These are phyloP conservation scores for Abelmoschus esculentus DNA, from an alignment of 345 rosid genomes.

Conservation along the genomic window DNA sequence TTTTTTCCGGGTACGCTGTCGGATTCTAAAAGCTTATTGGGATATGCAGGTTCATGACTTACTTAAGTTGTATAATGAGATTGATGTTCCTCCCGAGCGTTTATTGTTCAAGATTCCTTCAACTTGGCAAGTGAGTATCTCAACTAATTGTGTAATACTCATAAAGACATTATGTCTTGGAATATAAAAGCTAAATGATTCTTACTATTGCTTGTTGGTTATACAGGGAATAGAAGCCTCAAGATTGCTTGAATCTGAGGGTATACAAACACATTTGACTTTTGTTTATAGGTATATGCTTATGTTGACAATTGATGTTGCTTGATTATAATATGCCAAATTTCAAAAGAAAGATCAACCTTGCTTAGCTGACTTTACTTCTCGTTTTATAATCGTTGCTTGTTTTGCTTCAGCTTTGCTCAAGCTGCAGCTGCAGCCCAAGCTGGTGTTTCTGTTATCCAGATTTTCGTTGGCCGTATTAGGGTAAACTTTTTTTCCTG, in stretches of 20 bases:
- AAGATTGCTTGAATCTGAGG: slow-evolving; percentile 88
- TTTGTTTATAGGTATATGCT: slow-evolving; percentile 75
- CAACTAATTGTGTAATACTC: neutral
- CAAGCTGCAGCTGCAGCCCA: slow-evolving; percentile 98
- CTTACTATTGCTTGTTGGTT: slow-evolving; percentile 2
- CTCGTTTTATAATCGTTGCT: neutral
- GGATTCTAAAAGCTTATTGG: slow-evolving; percentile 4
- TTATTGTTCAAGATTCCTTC: slow-evolving; percentile 88
- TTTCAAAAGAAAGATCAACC: neutral
- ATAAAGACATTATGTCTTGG: neutral
- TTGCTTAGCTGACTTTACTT: neutral
- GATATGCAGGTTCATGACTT: slow-evolving; percentile 73
- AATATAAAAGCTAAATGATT: neutral
- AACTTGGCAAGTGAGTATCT: slow-evolving; percentile 83
- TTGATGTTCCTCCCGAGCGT: slow-evolving; percentile 62
- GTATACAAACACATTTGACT: slow-evolving; percentile 92
- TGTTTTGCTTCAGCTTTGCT: slow-evolving; percentile 64
- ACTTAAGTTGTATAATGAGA: slow-evolving; percentile 55
- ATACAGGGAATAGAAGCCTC: slow-evolving; percentile 91
- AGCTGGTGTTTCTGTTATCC: slow-evolving; percentile 95
- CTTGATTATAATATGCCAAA: neutral
- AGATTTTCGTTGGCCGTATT: slow-evolving; percentile 88
- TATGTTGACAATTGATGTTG: neutral
- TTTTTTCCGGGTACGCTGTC: neutral
- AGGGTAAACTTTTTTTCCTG: slow-evolving; percentile 41